Evolutionary conservation across 2,329 filamentous ascomycete species (phyloP).

Genomic region (Talaromyces atroroseus): DNA sequence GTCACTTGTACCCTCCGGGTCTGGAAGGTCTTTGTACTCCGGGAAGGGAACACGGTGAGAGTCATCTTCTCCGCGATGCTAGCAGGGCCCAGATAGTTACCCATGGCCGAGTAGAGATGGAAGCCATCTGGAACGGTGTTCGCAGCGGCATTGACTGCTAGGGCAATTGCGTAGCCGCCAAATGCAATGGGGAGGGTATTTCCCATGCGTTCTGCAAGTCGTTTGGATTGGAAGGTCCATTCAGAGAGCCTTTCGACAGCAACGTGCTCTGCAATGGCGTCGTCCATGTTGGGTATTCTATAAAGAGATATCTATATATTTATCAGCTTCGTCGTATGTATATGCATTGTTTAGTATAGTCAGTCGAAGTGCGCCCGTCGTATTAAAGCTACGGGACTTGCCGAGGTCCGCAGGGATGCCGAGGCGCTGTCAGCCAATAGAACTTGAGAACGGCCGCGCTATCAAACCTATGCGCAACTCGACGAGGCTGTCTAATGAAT

Average conservation of each 20-base stretch:
- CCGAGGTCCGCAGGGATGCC: background rate
- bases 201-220: conserved; percentile 24
- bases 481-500: no score
- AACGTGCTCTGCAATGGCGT: background rate
- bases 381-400: background rate
- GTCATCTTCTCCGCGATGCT: conserved; percentile 35
- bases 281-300: background rate
- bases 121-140: conserved; percentile 33
- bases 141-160: conserved; percentile 40
- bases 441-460: no score
- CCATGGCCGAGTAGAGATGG: conserved; percentile 43
- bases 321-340: background rate
- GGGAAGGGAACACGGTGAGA: conserved; percentile 32
- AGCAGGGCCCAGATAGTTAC: conserved; percentile 46
- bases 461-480: no score
- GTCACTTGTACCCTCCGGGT: conserved; percentile 44
- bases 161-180: conserved; percentile 41
- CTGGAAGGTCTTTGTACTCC: conserved; percentile 46
- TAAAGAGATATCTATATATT: background rate
- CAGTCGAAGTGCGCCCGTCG: background rate
- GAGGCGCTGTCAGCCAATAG: no score
- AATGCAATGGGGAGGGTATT: conserved; percentile 38
- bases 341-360: background rate
- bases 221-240: conserved; percentile 1
- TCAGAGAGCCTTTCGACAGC: conserved; percentile 4